phyloP scores from a whole-genome alignment of 106 monocot genomes.

The Allium sativum region DNA sequence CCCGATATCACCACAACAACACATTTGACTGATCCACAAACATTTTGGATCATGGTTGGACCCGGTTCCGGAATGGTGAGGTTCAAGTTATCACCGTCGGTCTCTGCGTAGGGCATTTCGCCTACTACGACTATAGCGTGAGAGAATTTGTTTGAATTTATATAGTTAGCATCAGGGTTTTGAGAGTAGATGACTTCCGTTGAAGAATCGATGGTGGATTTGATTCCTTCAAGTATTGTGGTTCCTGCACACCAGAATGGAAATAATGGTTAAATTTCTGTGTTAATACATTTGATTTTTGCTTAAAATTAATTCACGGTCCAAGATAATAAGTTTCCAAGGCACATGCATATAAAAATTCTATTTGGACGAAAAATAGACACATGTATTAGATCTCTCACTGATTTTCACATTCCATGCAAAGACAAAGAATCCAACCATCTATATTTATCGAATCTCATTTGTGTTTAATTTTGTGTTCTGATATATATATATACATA shows the following conservation, averaged over 20 bases:
- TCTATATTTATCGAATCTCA: no score
- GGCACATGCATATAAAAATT: no score
- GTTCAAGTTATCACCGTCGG: background rate
- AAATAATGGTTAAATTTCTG: background rate
- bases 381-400: no score
- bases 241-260: conserved; percentile 23
- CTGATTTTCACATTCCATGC: no score
- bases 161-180: conserved; percentile 12
- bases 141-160: conserved; percentile 21
- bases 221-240: conserved; percentile 47
- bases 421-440: no score
- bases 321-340: no score
- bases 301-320: no score
- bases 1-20: conserved; percentile 19
- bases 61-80: conserved; percentile 33
- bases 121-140: conserved; percentile 43
- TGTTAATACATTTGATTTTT: no score
- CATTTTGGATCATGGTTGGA: conserved; percentile 27
- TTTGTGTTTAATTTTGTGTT: no score
- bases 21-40: conserved; percentile 43
- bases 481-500: no score
- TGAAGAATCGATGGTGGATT: conserved; percentile 28
- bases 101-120: conserved; percentile 31
- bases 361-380: no score
- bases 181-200: conserved; percentile 28